These are phyloP conservation scores for Akanthomyces muscarius DNA, from an alignment of 2,329 filamentous ascomycete species.

Conservation along the genomic window DNA sequence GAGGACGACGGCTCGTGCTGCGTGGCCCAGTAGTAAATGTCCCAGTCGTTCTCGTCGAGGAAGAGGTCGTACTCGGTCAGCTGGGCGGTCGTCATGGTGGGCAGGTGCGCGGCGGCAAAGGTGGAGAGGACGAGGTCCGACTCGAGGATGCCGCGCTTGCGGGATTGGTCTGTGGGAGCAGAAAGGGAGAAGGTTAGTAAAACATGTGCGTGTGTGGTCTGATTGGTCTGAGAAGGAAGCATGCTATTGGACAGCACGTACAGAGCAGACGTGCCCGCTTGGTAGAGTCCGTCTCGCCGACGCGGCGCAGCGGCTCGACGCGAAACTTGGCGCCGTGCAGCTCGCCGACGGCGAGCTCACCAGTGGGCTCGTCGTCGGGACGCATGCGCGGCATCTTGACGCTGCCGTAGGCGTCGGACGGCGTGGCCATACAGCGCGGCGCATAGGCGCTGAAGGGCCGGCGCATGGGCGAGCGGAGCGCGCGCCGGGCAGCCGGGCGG, in stretches of 20 bases:
- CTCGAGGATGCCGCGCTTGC: constrained; percentile 93
- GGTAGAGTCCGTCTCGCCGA: constrained; percentile 78
- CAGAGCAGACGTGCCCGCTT: constrained; percentile 80
- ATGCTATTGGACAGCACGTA: constrained; percentile 37
- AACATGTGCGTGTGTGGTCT: too few relatives aligned
- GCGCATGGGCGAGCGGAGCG: constrained; percentile 19
- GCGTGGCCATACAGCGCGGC: constrained; percentile 6
- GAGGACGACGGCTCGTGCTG: constrained; percentile 60
- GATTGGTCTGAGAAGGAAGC: constrained; percentile 19
- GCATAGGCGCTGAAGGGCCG: constrained; percentile 23
- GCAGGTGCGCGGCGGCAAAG: constrained; percentile 78
- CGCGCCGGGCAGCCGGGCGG: constrained; percentile 21
- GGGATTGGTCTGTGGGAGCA: constrained; percentile 73
- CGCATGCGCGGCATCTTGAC: constrained; percentile 27
- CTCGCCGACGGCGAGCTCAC: constrained; percentile 77
- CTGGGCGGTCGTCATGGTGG: constrained; percentile 66
- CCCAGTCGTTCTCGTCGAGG: constrained; percentile 99
- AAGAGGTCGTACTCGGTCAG: constrained; percentile 85
- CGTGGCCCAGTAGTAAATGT: constrained; percentile 99
- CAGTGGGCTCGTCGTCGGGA: constrained; percentile 12
- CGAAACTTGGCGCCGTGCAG: constrained; percentile 81
- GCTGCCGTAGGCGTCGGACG: constrained; percentile 22
- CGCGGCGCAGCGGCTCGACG: constrained; percentile 82
- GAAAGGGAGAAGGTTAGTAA: too few relatives aligned
- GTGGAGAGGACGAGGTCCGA: constrained; percentile 94